Evolutionary conservation across 2,329 filamentous ascomycete genomes (phyloP).

Genomic region (Ophiostoma sp.): DNA sequence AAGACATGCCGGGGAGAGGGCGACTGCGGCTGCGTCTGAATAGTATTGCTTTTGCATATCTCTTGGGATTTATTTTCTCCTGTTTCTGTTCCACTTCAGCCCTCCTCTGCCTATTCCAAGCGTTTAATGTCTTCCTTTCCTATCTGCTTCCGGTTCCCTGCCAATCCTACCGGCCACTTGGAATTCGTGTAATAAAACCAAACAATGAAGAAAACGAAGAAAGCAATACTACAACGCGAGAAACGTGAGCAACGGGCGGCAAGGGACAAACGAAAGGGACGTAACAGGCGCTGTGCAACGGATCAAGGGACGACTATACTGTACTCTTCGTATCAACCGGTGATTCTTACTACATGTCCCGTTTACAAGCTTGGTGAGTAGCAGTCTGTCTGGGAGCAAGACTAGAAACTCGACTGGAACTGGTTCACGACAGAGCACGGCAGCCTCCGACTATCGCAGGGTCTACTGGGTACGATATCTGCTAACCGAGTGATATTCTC

Average conservation of each 20-base stretch:
- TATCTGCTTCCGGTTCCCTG: background rate
- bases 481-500: background rate
- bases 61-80: background rate
- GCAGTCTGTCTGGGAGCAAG: too few relatives aligned
- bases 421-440: too few relatives aligned
- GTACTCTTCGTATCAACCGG: background rate
- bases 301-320: background rate
- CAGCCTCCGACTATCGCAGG: background rate
- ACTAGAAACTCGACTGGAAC: too few relatives aligned
- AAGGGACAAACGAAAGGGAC: background rate
- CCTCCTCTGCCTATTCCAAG: background rate
- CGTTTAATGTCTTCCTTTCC: background rate
- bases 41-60: background rate
- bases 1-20: background rate
- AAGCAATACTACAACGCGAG: background rate
- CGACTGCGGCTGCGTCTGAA: background rate
- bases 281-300: background rate
- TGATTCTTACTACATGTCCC: too few relatives aligned
- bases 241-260: background rate
- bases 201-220: background rate
- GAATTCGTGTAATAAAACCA: background rate
- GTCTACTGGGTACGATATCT: background rate
- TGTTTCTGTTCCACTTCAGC: slow-evolving; percentile 6
- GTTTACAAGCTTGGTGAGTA: too few relatives aligned
- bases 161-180: background rate